Conservation (phyloP, 148 eudicot species). For the Amaranthus palmeri region DNA sequence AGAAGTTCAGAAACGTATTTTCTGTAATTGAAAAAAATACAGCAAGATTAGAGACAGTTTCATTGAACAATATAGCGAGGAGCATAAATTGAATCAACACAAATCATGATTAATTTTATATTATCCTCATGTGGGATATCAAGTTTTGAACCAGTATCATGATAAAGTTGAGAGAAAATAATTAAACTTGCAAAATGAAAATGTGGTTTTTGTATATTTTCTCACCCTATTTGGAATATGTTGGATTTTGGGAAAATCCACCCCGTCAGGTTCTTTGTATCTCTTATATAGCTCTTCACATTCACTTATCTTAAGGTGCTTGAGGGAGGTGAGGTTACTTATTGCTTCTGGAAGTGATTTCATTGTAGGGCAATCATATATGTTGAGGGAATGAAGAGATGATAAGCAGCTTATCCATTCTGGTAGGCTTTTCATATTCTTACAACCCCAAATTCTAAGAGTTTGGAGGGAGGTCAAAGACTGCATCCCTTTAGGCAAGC, state of each 20-base stretch:
- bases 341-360: constrained; percentile 15
- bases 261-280: not conserved
- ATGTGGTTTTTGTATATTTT: no score
- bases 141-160: no score
- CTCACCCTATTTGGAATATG: not conserved
- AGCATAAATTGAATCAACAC: no score
- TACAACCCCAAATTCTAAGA: not conserved
- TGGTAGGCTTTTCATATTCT: constrained; percentile 2
- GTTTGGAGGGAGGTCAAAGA: constrained; percentile 19
- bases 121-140: no score
- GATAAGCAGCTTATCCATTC: constrained; percentile 22
- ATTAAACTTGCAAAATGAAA: no score
- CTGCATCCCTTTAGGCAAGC: constrained; percentile 16
- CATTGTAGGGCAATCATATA: not conserved
- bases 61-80: no score
- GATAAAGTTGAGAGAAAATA: no score
- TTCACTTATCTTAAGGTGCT: not conserved
- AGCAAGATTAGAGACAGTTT: no score
- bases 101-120: no score
- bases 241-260: not conserved
- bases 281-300: not conserved
- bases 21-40: no score
- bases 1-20: no score
- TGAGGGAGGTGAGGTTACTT: not conserved
- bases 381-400: constrained; percentile 12